Evolutionary conservation across 352 stramenopile species (phyloP), one percentile per base, ranked within the genome.

Genomic region (Globisporangium spinosum): DNA sequence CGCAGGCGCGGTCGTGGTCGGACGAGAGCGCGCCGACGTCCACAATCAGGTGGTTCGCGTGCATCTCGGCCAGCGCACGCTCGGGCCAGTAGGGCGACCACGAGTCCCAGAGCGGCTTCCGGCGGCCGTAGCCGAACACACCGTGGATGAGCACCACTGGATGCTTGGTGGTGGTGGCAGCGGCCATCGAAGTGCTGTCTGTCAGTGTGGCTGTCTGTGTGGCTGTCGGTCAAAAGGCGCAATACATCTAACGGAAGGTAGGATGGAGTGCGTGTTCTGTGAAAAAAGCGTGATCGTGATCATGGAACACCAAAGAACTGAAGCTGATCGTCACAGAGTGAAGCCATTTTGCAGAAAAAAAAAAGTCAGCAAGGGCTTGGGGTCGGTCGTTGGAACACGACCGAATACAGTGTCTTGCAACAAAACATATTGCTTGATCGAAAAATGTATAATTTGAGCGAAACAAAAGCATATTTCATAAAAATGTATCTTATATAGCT

Each of bases 1-100:
- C 77, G 49, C 72, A 80, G 4, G 75, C 77, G 54, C 77, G 77
- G 56, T 84, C 77, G 47, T 84, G 68, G 45, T 82, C 77, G 1
- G 77, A 84, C 7, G 77, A 76, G 15, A 77, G 55, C 22, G 62
- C 63, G 23, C 76, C 76, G 49, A 83, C 71, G 25, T 80, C 71
- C 17, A 72, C 69, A 40, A 83, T 76, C 13, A 80, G 27, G 27
- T 80, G 58, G 61, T 83, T 83, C 2, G 68, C 8, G 64, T 78
- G 77, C 58, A 83, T 67, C 22, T 54, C 29, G 15, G 34, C 10
- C 1, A 83, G 62, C 22, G 51, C 70, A 0, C 61, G 34, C 58
- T 77, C 70, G 0, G 76, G 76, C 75, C 77, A 85, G 49, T 82
- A 85, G 7, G 75, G 74, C 17, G 64, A n/a, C 61, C 58, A 67